Evolutionary conservation across 768 basidiomycete genomes (phyloP), one percentile per base, ranked within the genome.

Genomic region (Sutorius australiensis): DNA sequence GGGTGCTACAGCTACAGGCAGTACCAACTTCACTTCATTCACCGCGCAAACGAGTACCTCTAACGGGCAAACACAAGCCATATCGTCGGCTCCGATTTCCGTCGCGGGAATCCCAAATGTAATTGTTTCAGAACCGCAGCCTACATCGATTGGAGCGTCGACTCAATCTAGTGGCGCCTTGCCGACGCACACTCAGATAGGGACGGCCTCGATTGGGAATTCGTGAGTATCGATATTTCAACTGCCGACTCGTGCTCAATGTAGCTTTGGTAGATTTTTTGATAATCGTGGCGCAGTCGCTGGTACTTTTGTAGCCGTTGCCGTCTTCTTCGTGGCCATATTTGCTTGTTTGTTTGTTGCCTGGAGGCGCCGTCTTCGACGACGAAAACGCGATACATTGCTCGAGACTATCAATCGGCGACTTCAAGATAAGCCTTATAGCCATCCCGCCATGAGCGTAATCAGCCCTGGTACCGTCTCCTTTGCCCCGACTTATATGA

Each of bases 301-400:
- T 2, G 89, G 86, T 7, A 80, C 84, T n/a, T 91, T 92, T 66
- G 75, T 86, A 7, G 82, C 76, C 11, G 77, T 86, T 39, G 89
- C 85, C 7, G 62, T 92, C 19, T 69, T 78, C 34, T 72, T 77
- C 6, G 75, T 79, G 1, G 75, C 73, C 0, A 56, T 84, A 21
- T 58, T 75, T 8, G 66, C 77, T 9, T 77, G 76, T 9, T 17
- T 75, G 78, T 62, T 63, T 73, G 39, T 68, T 74, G 42, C 51
- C 19, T 60, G 60, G 53, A 52, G 46, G 43, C 71, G 76, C 41
- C 77, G 74, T 31, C 17, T 38, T 4, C 38, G n/a, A 38, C 38
- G 38, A 19, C 68, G 64, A 37, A 67, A 62, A 24, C 72, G 69
- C 50, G 62, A 57, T 40, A 66, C 64, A 27, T 75, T 76, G 72